Evolutionary conservation across 2,329 filamentous ascomycete genomes (phyloP).

Genomic region (Teratosphaeria destructans): DNA sequence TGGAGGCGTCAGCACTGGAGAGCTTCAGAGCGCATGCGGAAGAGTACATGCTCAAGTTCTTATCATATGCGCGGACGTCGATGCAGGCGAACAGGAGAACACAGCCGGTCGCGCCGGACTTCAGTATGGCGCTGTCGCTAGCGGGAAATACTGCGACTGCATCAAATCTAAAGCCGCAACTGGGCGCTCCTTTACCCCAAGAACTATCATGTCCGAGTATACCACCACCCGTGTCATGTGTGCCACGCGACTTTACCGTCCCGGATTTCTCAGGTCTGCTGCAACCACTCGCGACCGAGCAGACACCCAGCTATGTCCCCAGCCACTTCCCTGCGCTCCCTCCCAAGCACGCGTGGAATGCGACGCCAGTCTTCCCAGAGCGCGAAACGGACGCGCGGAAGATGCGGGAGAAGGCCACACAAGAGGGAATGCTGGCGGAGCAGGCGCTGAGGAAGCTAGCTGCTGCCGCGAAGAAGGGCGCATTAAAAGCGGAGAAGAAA

Average conservation of each 20-base stretch:
- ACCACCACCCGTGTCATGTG: slow-evolving; percentile 28
- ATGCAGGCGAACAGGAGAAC: slow-evolving; percentile 48
- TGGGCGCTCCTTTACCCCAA: slow-evolving; percentile 27
- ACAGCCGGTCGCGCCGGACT: slow-evolving; percentile 49
- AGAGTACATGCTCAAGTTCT: slow-evolving; percentile 48
- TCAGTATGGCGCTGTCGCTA: slow-evolving; percentile 41
- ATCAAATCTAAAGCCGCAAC: slow-evolving; percentile 30
- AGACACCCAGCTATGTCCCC: slow-evolving; percentile 45
- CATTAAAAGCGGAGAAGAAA: slow-evolving; percentile 32
- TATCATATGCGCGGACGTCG: slow-evolving; percentile 43
- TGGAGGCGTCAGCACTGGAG: slow-evolving; percentile 46
- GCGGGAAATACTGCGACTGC: slow-evolving; percentile 22
- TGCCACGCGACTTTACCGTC: slow-evolving; percentile 25
- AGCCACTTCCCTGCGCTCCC: slow-evolving; percentile 52
- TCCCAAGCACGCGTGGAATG: slow-evolving; percentile 53
- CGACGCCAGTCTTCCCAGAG: slow-evolving; percentile 48
- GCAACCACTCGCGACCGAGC: slow-evolving; percentile 41
- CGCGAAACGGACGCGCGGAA: slow-evolving; percentile 50
- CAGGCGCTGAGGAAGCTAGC: slow-evolving; percentile 53
- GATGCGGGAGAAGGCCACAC: slow-evolving; percentile 47
- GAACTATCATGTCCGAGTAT: slow-evolving; percentile 29
- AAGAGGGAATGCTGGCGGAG: slow-evolving; percentile 56
- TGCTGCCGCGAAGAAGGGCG: slow-evolving; percentile 39
- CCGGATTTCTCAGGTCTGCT: slow-evolving; percentile 40
- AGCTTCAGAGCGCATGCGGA: slow-evolving; percentile 45